Evolutionary conservation across 257 asterid species (phyloP).

Genomic region (Plantago major): DNA sequence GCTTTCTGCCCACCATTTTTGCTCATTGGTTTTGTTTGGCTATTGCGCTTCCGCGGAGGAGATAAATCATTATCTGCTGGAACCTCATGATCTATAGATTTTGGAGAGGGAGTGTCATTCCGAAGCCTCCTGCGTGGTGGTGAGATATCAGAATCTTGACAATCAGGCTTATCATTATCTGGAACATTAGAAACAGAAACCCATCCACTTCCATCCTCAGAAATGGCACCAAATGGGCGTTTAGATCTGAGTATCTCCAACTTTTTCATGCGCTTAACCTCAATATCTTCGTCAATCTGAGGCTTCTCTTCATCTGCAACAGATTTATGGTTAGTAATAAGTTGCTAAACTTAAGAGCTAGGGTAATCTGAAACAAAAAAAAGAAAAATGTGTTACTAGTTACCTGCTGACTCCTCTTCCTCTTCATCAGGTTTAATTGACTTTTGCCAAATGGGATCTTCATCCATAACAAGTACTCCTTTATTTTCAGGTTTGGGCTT

Average conservation of each 20-base stretch:
- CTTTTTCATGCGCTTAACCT: conserved; percentile 76
- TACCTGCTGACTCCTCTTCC: conserved; percentile 63
- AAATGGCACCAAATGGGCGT: conserved; percentile 63
- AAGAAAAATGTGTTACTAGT: background rate
- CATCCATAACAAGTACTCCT: conserved; percentile 67
- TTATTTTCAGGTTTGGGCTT: conserved; percentile 34
- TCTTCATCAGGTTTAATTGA: conserved; percentile 58
- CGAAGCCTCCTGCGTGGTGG: conserved; percentile 49
- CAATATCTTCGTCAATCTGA: conserved; percentile 74
- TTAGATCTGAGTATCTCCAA: conserved; percentile 51
- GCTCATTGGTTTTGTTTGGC: no score
- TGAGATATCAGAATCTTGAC: conserved; percentile 33
- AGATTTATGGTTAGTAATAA: background rate
- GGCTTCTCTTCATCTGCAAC: conserved; percentile 79
- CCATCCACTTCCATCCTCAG: conserved; percentile 99
- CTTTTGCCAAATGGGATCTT: conserved; percentile 85
- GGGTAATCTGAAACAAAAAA: no score
- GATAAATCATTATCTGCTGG: conserved; percentile 33
- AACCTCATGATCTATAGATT: conserved; percentile 16
- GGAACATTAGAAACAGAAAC: conserved; percentile 41
- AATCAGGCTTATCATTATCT: conserved; percentile 17
- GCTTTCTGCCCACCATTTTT: conserved; percentile 18
- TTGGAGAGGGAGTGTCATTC: conserved; percentile 55
- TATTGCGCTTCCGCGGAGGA: conserved; percentile 39
- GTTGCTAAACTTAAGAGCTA: no score